Conservation (phyloP, 73 alveolate genomes). For the Paramecium tetraurelia region DNA sequence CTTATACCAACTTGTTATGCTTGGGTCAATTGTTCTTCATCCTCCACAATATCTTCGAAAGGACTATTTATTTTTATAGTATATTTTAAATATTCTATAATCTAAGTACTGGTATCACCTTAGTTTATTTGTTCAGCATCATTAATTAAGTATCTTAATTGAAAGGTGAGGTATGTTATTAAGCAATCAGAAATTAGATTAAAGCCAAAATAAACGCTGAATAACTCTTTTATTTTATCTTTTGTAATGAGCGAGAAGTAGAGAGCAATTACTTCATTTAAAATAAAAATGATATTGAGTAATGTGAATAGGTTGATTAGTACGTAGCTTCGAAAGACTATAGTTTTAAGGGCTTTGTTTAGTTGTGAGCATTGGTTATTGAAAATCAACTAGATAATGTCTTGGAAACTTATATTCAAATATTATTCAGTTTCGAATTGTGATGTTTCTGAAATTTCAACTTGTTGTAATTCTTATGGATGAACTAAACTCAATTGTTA, state of each 20-base stretch:
- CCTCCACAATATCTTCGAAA: not conserved
- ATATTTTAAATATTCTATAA: conserved; percentile 18
- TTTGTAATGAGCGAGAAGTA: not conserved
- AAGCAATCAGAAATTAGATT: not conserved
- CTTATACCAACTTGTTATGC: conserved; percentile 16
- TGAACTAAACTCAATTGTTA: not conserved
- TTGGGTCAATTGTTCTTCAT: not conserved
- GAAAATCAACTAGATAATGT: not conserved
- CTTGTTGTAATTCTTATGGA: not conserved
- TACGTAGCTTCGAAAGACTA: not conserved
- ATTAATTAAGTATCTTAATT: not conserved
- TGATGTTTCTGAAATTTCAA: not conserved
- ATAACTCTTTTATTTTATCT: not conserved
- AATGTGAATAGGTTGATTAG: not conserved
- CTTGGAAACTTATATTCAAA: conserved; percentile 21
- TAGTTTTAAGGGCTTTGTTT: not conserved
- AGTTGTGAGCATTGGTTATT: conserved; percentile 6
- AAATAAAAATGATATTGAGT: not conserved
- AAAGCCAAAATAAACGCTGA: not conserved
- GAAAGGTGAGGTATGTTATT: not conserved
- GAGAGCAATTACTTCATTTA: not conserved
- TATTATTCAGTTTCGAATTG: not conserved
- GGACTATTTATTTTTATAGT: conserved; percentile 32
- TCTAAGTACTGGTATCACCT: not conserved
- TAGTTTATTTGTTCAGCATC: not conserved